A percentile compares a stretch with the other conserved stretches of the same genome.
phyloP scores from a whole-genome alignment of 768 basidiomycete genomes.

The Russula vinacea region DNA sequence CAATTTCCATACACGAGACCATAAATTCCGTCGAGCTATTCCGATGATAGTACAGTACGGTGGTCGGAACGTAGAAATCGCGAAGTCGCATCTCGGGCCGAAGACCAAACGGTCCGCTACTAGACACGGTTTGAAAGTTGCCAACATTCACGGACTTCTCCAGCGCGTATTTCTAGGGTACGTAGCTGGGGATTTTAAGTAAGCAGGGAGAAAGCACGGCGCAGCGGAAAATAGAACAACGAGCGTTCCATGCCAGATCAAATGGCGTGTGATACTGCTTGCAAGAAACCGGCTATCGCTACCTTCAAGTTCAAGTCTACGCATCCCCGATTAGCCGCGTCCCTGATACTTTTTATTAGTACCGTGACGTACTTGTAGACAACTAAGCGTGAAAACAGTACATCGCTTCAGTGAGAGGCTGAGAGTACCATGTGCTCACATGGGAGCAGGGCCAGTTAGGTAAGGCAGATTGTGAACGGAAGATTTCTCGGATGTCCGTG shows the following conservation, averaged over 20 bases:
- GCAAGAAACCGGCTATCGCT: slow-evolving; percentile 48
- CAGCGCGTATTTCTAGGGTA: slow-evolving; percentile 64
- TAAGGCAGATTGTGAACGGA: slow-evolving; percentile 57
- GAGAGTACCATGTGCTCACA: not conserved
- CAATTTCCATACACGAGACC: slow-evolving; percentile 60
- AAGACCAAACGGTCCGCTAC: slow-evolving; percentile 66
- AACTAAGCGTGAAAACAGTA: slow-evolving; percentile 48
- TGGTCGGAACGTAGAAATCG: slow-evolving; percentile 52
- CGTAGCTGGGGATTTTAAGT: slow-evolving; percentile 44
- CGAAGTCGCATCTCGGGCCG: slow-evolving; percentile 63
- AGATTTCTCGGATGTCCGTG: slow-evolving; percentile 61
- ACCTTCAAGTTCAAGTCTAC: slow-evolving; percentile 51
- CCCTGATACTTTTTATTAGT: not conserved
- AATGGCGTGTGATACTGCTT: slow-evolving; percentile 64
- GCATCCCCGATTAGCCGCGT: not conserved
- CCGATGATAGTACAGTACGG: slow-evolving; percentile 69
- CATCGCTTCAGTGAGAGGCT: not conserved
- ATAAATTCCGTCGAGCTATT: slow-evolving; percentile 63
- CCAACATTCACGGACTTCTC: slow-evolving; percentile 64
- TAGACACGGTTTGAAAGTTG: slow-evolving; percentile 53
- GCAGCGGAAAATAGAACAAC: slow-evolving; percentile 28
- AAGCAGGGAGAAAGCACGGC: not conserved
- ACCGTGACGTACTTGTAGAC: slow-evolving; percentile 2
- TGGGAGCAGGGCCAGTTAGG: slow-evolving; percentile 65
- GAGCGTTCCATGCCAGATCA: slow-evolving; percentile 66